These are phyloP conservation scores for Amphichorda felina DNA, from an alignment of 2,329 filamentous ascomycete genomes.

Conservation along the genomic window DNA sequence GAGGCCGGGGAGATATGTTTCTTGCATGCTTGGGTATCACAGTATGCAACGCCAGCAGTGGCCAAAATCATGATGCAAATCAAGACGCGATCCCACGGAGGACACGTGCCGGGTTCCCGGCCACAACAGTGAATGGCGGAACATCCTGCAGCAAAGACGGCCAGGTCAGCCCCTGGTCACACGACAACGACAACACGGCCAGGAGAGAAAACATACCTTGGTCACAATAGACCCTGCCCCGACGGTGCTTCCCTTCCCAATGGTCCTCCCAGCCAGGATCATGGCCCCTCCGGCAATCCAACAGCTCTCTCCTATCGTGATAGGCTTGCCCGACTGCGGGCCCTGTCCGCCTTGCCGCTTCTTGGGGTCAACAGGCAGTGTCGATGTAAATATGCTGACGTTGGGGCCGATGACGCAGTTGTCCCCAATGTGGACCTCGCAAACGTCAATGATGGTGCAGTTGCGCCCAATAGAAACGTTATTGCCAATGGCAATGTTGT, in stretches of 20 bases:
- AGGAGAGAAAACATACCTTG: constrained; percentile 38
- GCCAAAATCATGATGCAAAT: constrained; percentile 6
- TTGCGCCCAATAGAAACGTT: constrained; percentile 74
- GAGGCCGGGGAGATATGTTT: no score
- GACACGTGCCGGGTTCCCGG: constrained; percentile 57
- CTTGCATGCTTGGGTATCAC: constrained; percentile 17
- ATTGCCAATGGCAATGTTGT: constrained; percentile 82
- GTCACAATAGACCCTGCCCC: constrained; percentile 80
- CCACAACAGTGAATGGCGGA: constrained; percentile 55
- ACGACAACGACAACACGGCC: no score
- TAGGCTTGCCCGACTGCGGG: constrained; percentile 54
- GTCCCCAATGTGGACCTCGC: constrained; percentile 69
- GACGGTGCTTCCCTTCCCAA: constrained; percentile 68
- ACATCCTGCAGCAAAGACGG: constrained; percentile 42
- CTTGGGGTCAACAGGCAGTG: constrained; percentile 60
- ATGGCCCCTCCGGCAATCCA: constrained; percentile 70
- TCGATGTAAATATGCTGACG: constrained; percentile 74
- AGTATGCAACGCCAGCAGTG: constrained; percentile 7
- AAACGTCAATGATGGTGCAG: constrained; percentile 81
- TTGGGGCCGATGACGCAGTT: constrained; percentile 69
- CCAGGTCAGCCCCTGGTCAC: constrained; percentile 1
- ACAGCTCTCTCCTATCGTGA: constrained; percentile 76
- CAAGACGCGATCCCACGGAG: constrained; percentile 23
- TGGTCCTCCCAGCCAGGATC: constrained; percentile 67
- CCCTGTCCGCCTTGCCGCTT: constrained; percentile 63